Evolutionary conservation across 768 basidiomycete genomes (phyloP), one percentile per base, ranked within the genome.

Genomic region (Tulasnella sp.): DNA sequence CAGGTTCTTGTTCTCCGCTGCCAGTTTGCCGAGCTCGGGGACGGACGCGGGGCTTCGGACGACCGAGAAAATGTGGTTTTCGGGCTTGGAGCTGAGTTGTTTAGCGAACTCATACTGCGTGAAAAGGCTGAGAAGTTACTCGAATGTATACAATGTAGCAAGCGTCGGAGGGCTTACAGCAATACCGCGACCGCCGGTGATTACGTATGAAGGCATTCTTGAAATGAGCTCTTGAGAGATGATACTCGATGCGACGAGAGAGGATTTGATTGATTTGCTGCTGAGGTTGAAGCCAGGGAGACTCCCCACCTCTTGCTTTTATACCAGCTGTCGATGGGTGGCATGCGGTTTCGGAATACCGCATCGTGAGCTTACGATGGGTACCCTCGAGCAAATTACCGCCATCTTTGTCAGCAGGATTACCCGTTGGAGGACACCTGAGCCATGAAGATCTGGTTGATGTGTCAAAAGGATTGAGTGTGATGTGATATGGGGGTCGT

Each of bases 111-210:
- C 79, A 17, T 66, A 66, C 40, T 41, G 9, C 32, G 52, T n/a
- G 8, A 8, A 32, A 29, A 7, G 40, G 40, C 42, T 78, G 74
- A 75, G 76, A 5, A 32, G 14, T 62, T 34, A 73, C 12, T 34
- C 52, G 29, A 44, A 40, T 73, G 40, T 5, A 7, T 19, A 11
- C 22, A 37, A 32, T 42, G 29, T 17, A 32, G 37, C n/a, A 26
- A 73, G 59, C 63, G 52, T 39, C 36, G 77, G 76, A 0, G 78
- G 14, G 32, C 52, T 29, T 29, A 59, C 52, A 19, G 52, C 79
- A 40, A 80, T 76, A 0, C 77, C 76, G 34, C 79, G 79, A 8
- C 78, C 78, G 17, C 78, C 78, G 59, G 77, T 74, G 41, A 77
- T 69, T 3, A 67, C 73, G 68, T 75, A 78, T 2, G 78, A 78